phyloP scores from a whole-genome alignment of 2,329 filamentous ascomycete genomes.

The Stachybotrys elegans region DNA sequence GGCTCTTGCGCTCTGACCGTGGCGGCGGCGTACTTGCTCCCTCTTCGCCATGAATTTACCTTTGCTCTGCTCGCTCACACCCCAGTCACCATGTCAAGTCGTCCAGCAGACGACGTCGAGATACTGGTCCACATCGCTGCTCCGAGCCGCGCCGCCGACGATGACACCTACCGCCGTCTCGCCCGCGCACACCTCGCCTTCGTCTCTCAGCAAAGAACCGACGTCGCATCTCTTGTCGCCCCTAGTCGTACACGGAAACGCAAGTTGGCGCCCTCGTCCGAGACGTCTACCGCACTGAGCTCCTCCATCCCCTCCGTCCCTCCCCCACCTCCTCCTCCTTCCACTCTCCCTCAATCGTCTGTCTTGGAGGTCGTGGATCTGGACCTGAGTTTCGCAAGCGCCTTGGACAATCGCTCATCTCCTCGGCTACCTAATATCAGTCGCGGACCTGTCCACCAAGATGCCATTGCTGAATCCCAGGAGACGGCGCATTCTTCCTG shows the following conservation, averaged over 20 bases:
- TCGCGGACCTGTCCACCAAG: no score
- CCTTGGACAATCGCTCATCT: conserved; percentile 38
- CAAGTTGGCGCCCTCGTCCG: no score
- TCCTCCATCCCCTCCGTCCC: no score
- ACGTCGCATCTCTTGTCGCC: no score
- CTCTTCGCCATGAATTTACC: conserved; percentile 17
- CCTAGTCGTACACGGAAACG: no score
- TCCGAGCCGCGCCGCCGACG: conserved; percentile 41
- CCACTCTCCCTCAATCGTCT: no score
- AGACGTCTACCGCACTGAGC: no score
- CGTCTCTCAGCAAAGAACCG: conserved; percentile 19
- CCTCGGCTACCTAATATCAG: conserved; percentile 16
- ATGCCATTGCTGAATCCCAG: no score
- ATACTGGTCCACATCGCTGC: conserved; percentile 53
- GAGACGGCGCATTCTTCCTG: conserved; percentile 28
- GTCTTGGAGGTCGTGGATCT: conserved; percentile 30
- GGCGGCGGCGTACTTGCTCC: no score
- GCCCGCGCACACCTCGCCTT: conserved; percentile 49
- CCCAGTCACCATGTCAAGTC: conserved; percentile 17
- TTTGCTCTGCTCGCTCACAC: not conserved
- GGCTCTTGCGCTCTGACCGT: no score
- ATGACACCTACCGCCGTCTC: conserved; percentile 43
- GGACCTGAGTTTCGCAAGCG: conserved; percentile 40
- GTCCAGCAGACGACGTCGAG: conserved; percentile 33
- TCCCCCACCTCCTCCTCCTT: no score